Conservation (phyloP, 2,329 filamentous ascomycete species). For the Claviceps arundinis region DNA sequence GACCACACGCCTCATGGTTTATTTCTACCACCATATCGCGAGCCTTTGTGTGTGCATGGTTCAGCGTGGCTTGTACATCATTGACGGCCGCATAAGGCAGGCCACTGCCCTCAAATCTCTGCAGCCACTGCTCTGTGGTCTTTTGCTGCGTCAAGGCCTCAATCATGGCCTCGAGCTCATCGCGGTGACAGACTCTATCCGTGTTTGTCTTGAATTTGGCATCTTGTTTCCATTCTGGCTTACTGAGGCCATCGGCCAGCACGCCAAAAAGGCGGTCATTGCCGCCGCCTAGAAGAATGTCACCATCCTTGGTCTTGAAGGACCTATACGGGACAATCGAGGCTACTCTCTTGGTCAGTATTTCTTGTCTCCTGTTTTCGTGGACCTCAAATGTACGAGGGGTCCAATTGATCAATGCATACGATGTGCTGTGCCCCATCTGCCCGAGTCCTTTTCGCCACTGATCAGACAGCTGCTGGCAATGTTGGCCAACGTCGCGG, state of each 20-base stretch:
- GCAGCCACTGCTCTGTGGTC: slow-evolving; percentile 80
- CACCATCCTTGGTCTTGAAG: slow-evolving; percentile 61
- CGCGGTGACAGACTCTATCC: slow-evolving; percentile 55
- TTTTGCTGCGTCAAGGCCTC: slow-evolving; percentile 60
- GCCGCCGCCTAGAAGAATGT: slow-evolving; percentile 57
- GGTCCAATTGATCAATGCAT: slow-evolving; percentile 13
- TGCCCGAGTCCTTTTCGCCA: slow-evolving; percentile 71
- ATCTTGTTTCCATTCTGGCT: slow-evolving; percentile 47
- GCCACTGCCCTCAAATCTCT: slow-evolving; percentile 74
- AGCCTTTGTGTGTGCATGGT: slow-evolving; percentile 72
- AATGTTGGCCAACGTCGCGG: slow-evolving; percentile 88
- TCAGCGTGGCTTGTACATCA: slow-evolving; percentile 72
- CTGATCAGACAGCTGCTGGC: slow-evolving; percentile 84
- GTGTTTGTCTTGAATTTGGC: slow-evolving; percentile 48
- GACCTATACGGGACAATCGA: slow-evolving; percentile 93
- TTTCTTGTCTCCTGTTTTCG: not conserved
- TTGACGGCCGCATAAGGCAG: slow-evolving; percentile 92
- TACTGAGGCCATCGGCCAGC: slow-evolving; percentile 45
- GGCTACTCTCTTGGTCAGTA: slow-evolving; percentile 34
- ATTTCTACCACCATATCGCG: slow-evolving; percentile 83
- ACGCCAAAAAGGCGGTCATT: slow-evolving; percentile 58
- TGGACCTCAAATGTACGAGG: too few relatives aligned
- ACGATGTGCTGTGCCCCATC: slow-evolving; percentile 97
- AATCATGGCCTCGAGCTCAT: slow-evolving; percentile 64
- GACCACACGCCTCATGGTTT: slow-evolving; percentile 69